A percentile compares a stretch with the other conserved stretches of the same genome.
These are phyloP conservation scores for Penicillium occitanis DNA, from an alignment of 2,329 filamentous ascomycete species.

Conservation along the genomic window DNA sequence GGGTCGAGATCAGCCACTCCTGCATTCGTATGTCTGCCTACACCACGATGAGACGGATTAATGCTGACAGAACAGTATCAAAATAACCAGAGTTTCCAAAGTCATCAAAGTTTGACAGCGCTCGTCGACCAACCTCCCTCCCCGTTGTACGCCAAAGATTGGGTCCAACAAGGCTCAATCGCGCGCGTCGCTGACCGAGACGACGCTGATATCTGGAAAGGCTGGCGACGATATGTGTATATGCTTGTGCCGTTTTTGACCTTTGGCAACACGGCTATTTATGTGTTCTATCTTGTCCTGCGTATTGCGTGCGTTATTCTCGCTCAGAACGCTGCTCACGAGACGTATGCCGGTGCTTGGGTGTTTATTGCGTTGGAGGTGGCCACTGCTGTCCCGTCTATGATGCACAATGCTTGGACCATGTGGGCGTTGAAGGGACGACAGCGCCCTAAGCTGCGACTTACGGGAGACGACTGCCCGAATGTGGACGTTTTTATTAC, in stretches of 20 bases:
- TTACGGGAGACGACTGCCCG: slow-evolving; percentile 36
- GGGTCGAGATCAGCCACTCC: slow-evolving; percentile 35
- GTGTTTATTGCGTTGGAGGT: slow-evolving; percentile 58
- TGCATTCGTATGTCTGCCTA: slow-evolving; percentile 27
- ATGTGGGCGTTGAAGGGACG: slow-evolving; percentile 59
- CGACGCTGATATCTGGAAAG: slow-evolving; percentile 39
- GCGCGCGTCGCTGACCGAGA: slow-evolving; percentile 38
- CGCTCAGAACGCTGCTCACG: slow-evolving; percentile 47
- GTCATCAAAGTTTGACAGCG: slow-evolving; percentile 36
- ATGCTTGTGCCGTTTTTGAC: slow-evolving; percentile 36
- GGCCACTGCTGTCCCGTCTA: slow-evolving; percentile 53
- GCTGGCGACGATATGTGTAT: slow-evolving; percentile 40
- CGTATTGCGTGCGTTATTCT: slow-evolving; percentile 55
- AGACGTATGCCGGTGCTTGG: slow-evolving; percentile 55
- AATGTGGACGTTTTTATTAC: slow-evolving; percentile 47
- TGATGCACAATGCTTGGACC: slow-evolving; percentile 60
- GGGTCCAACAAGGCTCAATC: slow-evolving; percentile 40
- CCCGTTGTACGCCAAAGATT: slow-evolving; percentile 36
- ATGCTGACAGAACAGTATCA: slow-evolving; percentile 24
- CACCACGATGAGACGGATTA: not conserved
- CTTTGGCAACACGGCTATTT: slow-evolving; percentile 37
- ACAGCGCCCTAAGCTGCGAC: slow-evolving; percentile 51
- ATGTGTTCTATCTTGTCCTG: slow-evolving; percentile 50
- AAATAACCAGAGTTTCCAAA: slow-evolving; percentile 30
- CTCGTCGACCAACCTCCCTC: slow-evolving; percentile 34